Percentiles rank a stretch among this genome's conserved stretches.
Conservation (phyloP, 148 eudicot species). For the Rhododendron ferrugineum region DNA sequence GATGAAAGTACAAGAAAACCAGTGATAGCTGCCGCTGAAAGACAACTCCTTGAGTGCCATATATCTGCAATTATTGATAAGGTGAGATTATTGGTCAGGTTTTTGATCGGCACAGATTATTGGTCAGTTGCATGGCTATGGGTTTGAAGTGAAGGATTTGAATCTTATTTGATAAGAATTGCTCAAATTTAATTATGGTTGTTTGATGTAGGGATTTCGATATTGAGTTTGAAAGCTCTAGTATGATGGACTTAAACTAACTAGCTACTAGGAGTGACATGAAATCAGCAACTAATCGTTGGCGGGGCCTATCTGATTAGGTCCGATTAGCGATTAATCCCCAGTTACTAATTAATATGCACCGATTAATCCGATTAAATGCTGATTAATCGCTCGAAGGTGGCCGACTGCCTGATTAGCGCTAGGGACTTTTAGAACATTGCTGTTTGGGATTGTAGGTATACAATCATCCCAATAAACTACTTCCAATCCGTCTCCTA, state of each 20-base stretch:
- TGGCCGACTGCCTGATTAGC: too few species aligned
- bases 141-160: not conserved
- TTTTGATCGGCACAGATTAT: not conserved
- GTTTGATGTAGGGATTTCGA: not conserved
- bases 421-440: too few species aligned
- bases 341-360: too few species aligned
- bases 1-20: slow-evolving; percentile 86
- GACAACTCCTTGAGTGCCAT: slow-evolving; percentile 88
- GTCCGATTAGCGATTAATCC: too few species aligned
- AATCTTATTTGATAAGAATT: not conserved
- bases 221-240: not conserved
- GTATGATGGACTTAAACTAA: not conserved
- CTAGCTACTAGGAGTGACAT: not conserved
- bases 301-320: too few species aligned
- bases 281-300: not conserved
- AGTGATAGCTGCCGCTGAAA: slow-evolving; percentile 72
- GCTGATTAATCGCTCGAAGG: too few species aligned
- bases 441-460: not conserved
- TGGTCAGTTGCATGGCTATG: not conserved
- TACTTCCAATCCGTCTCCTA: not conserved
- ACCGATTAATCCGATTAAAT: too few species aligned
- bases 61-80: slow-evolving; percentile 86
- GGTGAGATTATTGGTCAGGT: slow-evolving; percentile 27
- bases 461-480: not conserved
- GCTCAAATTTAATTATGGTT: not conserved